Base-by-base conservation (phyloP, 169 alveolate genomes). In the Cryptosporidium sp. region DNA sequence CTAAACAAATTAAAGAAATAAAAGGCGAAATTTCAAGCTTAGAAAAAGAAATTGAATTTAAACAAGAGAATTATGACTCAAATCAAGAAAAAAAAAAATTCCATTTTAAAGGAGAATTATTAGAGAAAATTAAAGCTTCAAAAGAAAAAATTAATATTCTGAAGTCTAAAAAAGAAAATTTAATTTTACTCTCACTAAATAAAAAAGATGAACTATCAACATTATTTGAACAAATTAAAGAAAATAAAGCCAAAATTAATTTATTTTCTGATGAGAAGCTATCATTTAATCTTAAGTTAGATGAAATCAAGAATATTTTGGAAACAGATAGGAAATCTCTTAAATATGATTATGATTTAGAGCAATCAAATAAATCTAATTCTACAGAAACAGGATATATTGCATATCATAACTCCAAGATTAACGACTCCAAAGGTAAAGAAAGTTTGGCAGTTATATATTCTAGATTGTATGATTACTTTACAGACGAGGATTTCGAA, bases 401-500 rank as follows among this genome's bases (percentile, higher is more conserved):
- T 7, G 3, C 35, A 56, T 6, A 56, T 23, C 18, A 8, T 21
- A 56, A 9, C 67, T 23, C 67, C 1, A 21, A 23, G 14, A 21
- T 56, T 56, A 26, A 56, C 10, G 29, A 23, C n/a, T 56, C 10
- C 6, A 26, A 26, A n/a, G 35, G 16, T 2, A n/a, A 56, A 23
- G 29, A 23, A n/a, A 56, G 35, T 26, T 56, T 26, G 5, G 37
- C 31, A 21, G 14, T n/a, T 56, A 26, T 6, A 10, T 56, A 56
- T 56, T 56, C 67, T 23, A 16, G 35, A 31, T 65, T 80, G 12
- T 80, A 80, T 62, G 31, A 44, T 44, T 26, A 80, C 33, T 80
- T 45, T 62, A 10, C 75, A 56, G 89, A 80, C 39, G 14, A 42
- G 6, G 89, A 80, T n/a, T 80, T 80, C 42, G 62, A 44, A 26